Conservation (phyloP, 257 asterid genomes). For the Solanum bulbocastanum region DNA sequence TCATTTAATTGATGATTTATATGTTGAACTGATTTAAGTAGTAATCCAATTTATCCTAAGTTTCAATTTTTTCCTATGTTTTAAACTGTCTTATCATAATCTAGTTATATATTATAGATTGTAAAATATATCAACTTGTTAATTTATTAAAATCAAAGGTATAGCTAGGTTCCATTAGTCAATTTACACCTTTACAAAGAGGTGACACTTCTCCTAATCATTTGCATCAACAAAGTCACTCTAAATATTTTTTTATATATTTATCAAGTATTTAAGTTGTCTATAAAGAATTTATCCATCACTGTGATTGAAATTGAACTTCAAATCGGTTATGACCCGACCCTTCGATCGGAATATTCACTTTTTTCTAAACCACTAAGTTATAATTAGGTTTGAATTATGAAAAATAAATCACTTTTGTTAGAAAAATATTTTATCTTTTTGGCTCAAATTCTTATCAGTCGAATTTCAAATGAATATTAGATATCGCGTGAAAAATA, state of each 20-base stretch:
- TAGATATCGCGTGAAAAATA: neutral
- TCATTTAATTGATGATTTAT: neutral
- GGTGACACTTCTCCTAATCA: neutral
- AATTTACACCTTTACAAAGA: neutral
- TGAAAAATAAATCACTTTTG: neutral
- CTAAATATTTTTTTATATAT: neutral
- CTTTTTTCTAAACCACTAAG: neutral
- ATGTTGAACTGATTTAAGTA: neutral
- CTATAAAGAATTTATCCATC: accelerated
- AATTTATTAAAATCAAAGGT: neutral
- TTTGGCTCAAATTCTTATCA: neutral
- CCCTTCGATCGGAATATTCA: accelerated
- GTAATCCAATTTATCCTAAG: neutral
- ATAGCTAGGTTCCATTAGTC: neutral
- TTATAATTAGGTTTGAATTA: neutral
- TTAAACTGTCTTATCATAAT: neutral
- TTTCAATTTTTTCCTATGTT: neutral
- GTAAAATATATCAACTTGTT: neutral
- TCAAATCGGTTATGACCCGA: neutral
- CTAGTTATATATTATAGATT: too few relatives aligned
- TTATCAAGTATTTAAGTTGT: neutral
- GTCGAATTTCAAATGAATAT: accelerated
- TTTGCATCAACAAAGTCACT: neutral
- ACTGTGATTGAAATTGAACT: neutral
- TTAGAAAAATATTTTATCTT: too few relatives aligned